These are phyloP conservation scores for Chrysanthemum makinoi DNA, from an alignment of 129 eudicot species.

Conservation along the genomic window DNA sequence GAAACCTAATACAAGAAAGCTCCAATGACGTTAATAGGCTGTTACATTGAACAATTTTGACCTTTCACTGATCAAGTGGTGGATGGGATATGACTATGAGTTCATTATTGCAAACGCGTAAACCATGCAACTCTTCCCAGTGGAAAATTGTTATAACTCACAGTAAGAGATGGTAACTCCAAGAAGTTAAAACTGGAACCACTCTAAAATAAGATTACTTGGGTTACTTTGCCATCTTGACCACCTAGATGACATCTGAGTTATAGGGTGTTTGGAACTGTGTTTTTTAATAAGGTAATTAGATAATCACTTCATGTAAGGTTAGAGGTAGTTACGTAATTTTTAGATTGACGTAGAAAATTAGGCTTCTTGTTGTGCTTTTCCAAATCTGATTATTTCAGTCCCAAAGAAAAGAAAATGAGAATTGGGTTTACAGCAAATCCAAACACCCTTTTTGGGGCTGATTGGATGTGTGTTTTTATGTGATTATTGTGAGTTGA, in stretches of 20 bases:
- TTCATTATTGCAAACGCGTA: background rate
- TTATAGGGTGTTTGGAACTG: conserved; percentile 10
- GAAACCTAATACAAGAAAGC: background rate
- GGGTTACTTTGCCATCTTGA: too few species aligned
- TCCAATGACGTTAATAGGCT: background rate
- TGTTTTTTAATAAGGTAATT: background rate
- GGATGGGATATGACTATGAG: background rate
- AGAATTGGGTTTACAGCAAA: too few species aligned
- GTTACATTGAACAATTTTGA: background rate
- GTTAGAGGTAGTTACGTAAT: too few species aligned
- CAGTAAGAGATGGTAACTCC: background rate
- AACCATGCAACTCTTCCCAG: background rate
- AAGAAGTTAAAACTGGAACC: too few species aligned
- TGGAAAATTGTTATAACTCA: background rate
- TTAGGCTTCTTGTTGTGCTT: too few species aligned
- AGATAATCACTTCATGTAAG: too few species aligned
- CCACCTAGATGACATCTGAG: background rate
- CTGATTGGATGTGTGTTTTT: too few species aligned
- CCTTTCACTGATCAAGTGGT: background rate
- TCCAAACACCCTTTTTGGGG: too few species aligned
- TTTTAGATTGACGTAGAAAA: too few species aligned
- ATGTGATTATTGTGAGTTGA: background rate
- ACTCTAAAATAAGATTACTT: too few species aligned
- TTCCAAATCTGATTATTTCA: too few species aligned
- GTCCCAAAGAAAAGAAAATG: too few species aligned